Evolutionary conservation across 2,329 filamentous ascomycete genomes (phyloP).

Genomic region (Anthostomella pinea): DNA sequence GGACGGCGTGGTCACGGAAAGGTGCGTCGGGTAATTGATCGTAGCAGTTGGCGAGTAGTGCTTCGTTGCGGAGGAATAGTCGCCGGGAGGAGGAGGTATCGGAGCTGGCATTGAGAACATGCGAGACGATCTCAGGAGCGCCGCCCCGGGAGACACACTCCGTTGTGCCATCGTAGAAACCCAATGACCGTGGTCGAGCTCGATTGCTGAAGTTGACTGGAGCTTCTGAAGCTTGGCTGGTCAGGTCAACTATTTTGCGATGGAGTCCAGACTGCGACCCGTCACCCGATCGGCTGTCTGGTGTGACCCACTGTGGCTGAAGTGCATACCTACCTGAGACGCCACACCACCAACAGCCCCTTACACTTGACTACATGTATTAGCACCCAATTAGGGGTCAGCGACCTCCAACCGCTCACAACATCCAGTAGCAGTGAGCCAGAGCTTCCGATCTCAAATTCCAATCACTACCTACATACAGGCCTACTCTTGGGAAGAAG

Average conservation of each 20-base stretch:
- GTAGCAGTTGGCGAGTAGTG: conserved; percentile 68
- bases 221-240: no score
- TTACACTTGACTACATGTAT: no score
- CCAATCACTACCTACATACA: background rate
- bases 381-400: no score
- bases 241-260: no score
- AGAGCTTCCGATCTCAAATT: background rate
- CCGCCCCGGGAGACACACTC: conserved; percentile 58
- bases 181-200: no score
- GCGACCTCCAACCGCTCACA: no score
- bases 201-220: no score
- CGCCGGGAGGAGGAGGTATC: conserved; percentile 59
- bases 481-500: conserved; percentile 1
- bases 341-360: no score
- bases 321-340: no score
- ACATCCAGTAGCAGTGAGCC: background rate
- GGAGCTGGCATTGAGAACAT: conserved; percentile 84
- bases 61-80: conserved; percentile 45
- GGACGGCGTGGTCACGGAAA: conserved; percentile 75
- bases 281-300: no score
- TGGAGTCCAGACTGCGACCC: no score
- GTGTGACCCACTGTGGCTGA: no score
- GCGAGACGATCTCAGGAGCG: conserved; percentile 79
- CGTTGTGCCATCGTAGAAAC: conserved; percentile 25
- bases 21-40: conserved; percentile 73